A percentile compares a stretch with the other conserved stretches of the same genome.
Conservation (phyloP, 805 yeast genomes). For the Blastobotrys parvus region DNA sequence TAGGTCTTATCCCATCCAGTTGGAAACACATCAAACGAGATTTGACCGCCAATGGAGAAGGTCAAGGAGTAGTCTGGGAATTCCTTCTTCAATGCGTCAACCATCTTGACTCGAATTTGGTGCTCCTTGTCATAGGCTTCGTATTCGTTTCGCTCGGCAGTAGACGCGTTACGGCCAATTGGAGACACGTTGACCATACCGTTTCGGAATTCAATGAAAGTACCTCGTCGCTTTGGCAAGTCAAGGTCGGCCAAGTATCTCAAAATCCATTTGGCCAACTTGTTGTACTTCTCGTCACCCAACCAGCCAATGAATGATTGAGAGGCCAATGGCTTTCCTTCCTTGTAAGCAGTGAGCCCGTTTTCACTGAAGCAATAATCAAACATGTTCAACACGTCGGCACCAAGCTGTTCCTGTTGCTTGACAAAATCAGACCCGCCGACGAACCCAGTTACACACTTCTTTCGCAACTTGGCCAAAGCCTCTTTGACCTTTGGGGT, state of each 20-base stretch:
- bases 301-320: conserved; percentile 94
- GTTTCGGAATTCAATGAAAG: conserved; percentile 97
- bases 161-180: conserved; percentile 95
- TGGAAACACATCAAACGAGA: conserved; percentile 98
- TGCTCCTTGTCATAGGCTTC: conserved; percentile 76
- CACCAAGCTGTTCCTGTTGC: conserved; percentile 94
- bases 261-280: conserved; percentile 76
- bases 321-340: conserved; percentile 79
- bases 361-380: conserved; percentile 97
- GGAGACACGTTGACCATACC: conserved; percentile 99
- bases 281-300: conserved; percentile 91
- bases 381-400: conserved; percentile 63
- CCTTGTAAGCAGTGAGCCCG: conserved; percentile 95
- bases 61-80: conserved; percentile 83
- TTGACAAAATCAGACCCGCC: conserved; percentile 94
- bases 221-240: conserved; percentile 96
- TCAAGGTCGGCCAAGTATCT: conserved; percentile 79
- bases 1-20: conserved; percentile 99
- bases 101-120: conserved; percentile 78
- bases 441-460: conserved; percentile 92
- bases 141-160: conserved; percentile 85
- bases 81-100: conserved; percentile 69
- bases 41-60: conserved; percentile 98
- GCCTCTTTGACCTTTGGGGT: conserved; percentile 62
- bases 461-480: conserved; percentile 70